A percentile compares a stretch with the other conserved stretches of the same genome.
These are phyloP conservation scores for Nissolia schottii DNA, from an alignment of 306 rosid genomes.

Conservation along the genomic window DNA sequence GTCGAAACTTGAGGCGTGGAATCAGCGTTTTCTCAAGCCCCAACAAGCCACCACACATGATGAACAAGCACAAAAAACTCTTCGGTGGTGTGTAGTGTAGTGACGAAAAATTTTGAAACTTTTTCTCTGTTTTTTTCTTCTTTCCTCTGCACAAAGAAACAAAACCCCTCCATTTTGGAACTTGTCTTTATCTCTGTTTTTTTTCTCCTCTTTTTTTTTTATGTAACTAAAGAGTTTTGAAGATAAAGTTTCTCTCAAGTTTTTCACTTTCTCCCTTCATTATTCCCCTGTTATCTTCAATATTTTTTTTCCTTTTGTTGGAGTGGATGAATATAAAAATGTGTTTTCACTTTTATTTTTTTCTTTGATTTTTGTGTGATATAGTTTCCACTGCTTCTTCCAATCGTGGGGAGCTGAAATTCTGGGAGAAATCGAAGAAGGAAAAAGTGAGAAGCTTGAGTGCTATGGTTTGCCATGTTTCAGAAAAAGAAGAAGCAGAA, in stretches of 20 bases:
- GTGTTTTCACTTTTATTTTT: too few relatives aligned
- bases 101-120: conserved; percentile 10
- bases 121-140: conserved; percentile 17
- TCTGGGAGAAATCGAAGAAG: conserved; percentile 52
- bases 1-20: conserved; percentile 56
- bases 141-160: conserved; percentile 29
- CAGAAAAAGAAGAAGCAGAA: conserved; percentile 34
- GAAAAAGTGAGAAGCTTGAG: conserved; percentile 61
- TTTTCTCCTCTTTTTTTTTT: conserved; percentile 15
- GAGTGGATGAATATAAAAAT: neutral
- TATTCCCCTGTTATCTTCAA: conserved; percentile 17
- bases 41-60: conserved; percentile 23
- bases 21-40: conserved; percentile 36
- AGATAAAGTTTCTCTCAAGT: conserved; percentile 42
- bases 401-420: conserved; percentile 26
- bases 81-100: conserved; percentile 42
- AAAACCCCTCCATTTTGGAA: conserved; percentile 23
- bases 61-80: conserved; percentile 40
- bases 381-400: conserved; percentile 21
- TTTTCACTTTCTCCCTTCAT: neutral
- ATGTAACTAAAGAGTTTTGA: conserved; percentile 22
- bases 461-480: conserved; percentile 47
- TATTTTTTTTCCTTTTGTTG: neutral
- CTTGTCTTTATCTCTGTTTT: conserved; percentile 49
- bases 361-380: neutral